Conservation (phyloP, 176 grass and related monocot genomes). For the Ananas comosus region DNA sequence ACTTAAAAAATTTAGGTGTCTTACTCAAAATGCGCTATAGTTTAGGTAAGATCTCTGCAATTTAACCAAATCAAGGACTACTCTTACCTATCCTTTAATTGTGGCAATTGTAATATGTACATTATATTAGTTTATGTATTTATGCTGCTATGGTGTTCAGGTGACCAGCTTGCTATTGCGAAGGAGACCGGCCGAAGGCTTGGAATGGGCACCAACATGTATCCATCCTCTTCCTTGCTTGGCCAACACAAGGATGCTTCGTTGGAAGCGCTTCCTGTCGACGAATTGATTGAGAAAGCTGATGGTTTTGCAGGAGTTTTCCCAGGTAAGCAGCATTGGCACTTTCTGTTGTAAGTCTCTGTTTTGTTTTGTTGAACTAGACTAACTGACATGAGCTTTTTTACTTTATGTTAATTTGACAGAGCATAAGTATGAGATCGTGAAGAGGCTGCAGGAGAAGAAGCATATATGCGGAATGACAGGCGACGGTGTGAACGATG, state of each 20-base stretch:
- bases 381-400: not conserved
- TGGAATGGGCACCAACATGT: constrained; percentile 99
- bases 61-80: too few relatives aligned
- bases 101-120: too few relatives aligned
- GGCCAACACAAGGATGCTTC: constrained; percentile 73
- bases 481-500: constrained; percentile 95
- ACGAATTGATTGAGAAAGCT: constrained; percentile 98
- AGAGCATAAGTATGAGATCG: constrained; percentile 99
- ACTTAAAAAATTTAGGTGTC: too few relatives aligned
- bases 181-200: constrained; percentile 98
- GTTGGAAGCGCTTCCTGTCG: constrained; percentile 61
- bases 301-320: constrained; percentile 99
- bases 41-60: too few relatives aligned
- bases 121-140: not conserved
- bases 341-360: not conserved
- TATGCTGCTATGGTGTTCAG: constrained; percentile 21
- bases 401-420: constrained; percentile 2
- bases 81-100: not conserved
- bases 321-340: constrained; percentile 40
- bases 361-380: not conserved
- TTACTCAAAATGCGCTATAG: too few relatives aligned
- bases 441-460: constrained; percentile 94
- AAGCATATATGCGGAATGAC: constrained; percentile 99
- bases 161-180: constrained; percentile 94
- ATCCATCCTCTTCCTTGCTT: constrained; percentile 88